These are phyloP conservation scores for Rhizopogon sp. DNA, from an alignment of 768 basidiomycete genomes.

Conservation along the genomic window DNA sequence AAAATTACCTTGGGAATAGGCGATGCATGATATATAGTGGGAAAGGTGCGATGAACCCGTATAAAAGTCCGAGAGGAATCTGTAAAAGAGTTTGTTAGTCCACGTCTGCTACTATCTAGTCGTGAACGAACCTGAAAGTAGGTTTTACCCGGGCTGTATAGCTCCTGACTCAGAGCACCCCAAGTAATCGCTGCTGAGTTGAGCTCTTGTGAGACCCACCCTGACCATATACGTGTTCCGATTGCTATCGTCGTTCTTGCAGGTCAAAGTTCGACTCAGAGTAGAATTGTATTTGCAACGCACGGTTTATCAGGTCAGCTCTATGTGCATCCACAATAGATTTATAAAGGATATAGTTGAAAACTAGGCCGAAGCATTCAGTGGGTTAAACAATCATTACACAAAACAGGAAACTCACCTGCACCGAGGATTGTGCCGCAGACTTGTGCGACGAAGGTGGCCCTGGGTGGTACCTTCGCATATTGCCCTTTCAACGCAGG, in stretches of 20 bases:
- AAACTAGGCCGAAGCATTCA: slow-evolving; percentile 3
- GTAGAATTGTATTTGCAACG: not conserved
- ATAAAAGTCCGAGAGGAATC: slow-evolving; percentile 21
- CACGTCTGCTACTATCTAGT: slow-evolving; percentile 4
- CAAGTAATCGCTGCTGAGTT: slow-evolving; percentile 53
- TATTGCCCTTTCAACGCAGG: slow-evolving; percentile 48
- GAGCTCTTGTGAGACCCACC: slow-evolving; percentile 46
- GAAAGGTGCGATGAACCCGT: slow-evolving; percentile 28
- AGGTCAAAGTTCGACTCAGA: not conserved
- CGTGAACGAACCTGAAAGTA: slow-evolving; percentile 36
- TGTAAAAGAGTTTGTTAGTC: not conserved
- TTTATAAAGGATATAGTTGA: slow-evolving; percentile 17
- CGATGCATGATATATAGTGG: slow-evolving; percentile 19
- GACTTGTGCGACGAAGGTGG: slow-evolving; percentile 46
- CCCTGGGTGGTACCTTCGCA: slow-evolving; percentile 46
- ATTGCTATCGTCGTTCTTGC: slow-evolving; percentile 5
- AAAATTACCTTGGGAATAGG: slow-evolving; percentile 13
- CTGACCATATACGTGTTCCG: slow-evolving; percentile 12
- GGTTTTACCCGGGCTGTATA: slow-evolving; percentile 43
- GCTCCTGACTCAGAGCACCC: slow-evolving; percentile 49
- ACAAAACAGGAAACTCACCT: slow-evolving; percentile 22
- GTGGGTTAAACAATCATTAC: not conserved
- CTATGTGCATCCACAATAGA: slow-evolving; percentile 11
- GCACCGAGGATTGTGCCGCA: slow-evolving; percentile 46
- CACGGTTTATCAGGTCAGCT: slow-evolving; percentile 9